Evolutionary conservation across 2,329 filamentous ascomycete species (phyloP).

Genomic region (Cadophora sp.): DNA sequence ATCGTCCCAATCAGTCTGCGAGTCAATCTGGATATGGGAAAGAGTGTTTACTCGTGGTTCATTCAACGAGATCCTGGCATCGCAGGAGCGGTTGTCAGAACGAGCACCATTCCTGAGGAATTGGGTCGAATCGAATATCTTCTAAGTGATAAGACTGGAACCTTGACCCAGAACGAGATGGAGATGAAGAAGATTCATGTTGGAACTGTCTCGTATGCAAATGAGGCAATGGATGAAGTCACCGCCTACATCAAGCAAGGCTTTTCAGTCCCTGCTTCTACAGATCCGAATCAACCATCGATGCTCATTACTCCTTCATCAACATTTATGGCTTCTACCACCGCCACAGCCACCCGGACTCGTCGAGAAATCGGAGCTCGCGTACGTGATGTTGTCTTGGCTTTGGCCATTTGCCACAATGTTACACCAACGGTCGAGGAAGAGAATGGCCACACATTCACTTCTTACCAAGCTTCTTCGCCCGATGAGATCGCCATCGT

Average conservation of each 20-base stretch:
- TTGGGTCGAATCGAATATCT: slow-evolving; percentile 95
- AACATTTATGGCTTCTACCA: slow-evolving; percentile 64
- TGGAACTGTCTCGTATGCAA: slow-evolving; percentile 96
- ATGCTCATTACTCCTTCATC: slow-evolving; percentile 79
- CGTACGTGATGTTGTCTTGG: slow-evolving; percentile 90
- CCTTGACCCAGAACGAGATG: slow-evolving; percentile 97
- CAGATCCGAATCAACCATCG: slow-evolving; percentile 52
- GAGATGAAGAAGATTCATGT: slow-evolving; percentile 99
- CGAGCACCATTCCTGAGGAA: slow-evolving; percentile 97
- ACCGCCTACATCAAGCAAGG: slow-evolving; percentile 83
- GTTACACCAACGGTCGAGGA: slow-evolving; percentile 92
- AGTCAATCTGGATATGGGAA: slow-evolving; percentile 96
- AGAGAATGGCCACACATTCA: slow-evolving; percentile 76
- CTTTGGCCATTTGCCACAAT: slow-evolving; percentile 93
- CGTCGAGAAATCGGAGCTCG: slow-evolving; percentile 91
- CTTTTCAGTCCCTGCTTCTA: slow-evolving; percentile 65
- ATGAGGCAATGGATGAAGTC: slow-evolving; percentile 99
- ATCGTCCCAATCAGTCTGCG: slow-evolving; percentile 97
- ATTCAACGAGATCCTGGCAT: slow-evolving; percentile 93
- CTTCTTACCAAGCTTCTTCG: slow-evolving; percentile 94
- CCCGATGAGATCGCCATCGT: slow-evolving; percentile 99
- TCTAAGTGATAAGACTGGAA: slow-evolving; percentile 97
- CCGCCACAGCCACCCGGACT: slow-evolving; percentile 74
- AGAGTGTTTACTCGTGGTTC: slow-evolving; percentile 94
- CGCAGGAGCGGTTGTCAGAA: slow-evolving; percentile 89